These are phyloP conservation scores for Plasmodium berghei DNA, from an alignment of 169 alveolate species.

Conservation along the genomic window DNA sequence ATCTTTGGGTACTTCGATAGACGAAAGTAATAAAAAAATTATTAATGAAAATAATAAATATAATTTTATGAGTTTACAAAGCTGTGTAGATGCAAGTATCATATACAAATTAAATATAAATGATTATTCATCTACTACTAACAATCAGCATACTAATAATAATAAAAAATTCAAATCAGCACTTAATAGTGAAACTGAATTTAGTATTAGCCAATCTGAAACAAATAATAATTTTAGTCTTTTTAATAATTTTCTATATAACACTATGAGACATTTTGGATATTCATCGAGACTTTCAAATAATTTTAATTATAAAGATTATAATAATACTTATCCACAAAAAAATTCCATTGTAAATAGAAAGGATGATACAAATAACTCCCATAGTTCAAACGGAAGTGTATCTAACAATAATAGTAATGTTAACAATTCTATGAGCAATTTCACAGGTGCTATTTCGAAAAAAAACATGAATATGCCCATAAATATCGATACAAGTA, in stretches of 20 bases:
- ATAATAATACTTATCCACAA: neutral
- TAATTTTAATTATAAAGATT: constrained; percentile 18
- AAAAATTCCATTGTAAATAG: constrained; percentile 16
- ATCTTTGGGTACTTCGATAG: constrained; percentile 6
- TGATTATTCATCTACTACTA: neutral
- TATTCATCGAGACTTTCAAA: constrained; percentile 35
- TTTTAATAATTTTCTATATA: constrained; percentile 63
- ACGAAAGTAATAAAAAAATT: constrained; percentile 19
- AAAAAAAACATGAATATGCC: neutral
- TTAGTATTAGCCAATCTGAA: constrained; percentile 76
- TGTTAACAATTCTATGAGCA: too few relatives aligned
- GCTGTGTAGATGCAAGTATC: constrained; percentile 24
- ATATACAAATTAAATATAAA: neutral
- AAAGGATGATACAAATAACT: constrained; percentile 6
- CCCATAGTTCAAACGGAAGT: neutral
- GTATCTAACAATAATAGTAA: constrained; percentile 12
- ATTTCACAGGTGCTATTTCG: too few relatives aligned
- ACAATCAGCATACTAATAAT: neutral
- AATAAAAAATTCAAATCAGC: constrained; percentile 40
- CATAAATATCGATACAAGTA: neutral
- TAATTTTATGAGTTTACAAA: constrained; percentile 20
- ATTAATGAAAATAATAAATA: constrained; percentile 23
- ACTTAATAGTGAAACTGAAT: constrained; percentile 69
- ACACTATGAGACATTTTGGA: constrained; percentile 51
- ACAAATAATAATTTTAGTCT: constrained; percentile 74